Evolutionary conservation across 2,329 filamentous ascomycete species (phyloP), one percentile per base, ranked within the genome.

Genomic region (Verticillium nonalfalfae): DNA sequence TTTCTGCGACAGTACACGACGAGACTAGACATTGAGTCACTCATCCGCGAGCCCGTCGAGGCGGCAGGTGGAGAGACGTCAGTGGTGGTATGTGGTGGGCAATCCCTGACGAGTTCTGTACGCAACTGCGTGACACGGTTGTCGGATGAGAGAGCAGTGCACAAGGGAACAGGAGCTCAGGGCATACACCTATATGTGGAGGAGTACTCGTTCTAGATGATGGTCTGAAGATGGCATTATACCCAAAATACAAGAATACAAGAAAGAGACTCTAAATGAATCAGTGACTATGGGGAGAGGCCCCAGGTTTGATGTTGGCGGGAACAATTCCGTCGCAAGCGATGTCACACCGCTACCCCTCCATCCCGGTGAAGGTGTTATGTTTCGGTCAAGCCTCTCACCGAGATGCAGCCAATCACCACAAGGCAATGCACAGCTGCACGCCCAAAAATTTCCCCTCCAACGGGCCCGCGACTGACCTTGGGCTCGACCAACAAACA

Each of bases 151-250:
- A 74, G 85, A 50, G 85, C 81, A 0, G 85, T 87, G 26, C 85
- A 87, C 68, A 88, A 88, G 70, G 85, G 85, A 5, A 87, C 84
- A 0, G 85, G 83, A 1, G 85, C 85, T 0, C 85, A 88, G 68
- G 85, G 85, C 0, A 87, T 88, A 50, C 79, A 82, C 68, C 67
- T 87, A 60, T 80, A 85, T 68, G 83, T 83, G 1, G 85, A 87
- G 65, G 84, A 87, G 69, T 87, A 86, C 70, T 78, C 77, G 31
- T 84, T 83, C 64, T 84, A 67, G 68, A 59, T 52, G 9, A 26
- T 7, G 14, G 40, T n/a, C 21, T 21, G 56, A 1, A n/a, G 4
- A 3, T n/a, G 9, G 10, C 14, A 1, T 39, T n/a, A 57, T 52
- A 60, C 57, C 60, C 38, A 7, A 11, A 18, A 21, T 18, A 11